These are phyloP conservation scores for Penicillium glabrum DNA, from an alignment of 2,329 filamentous ascomycete genomes.

Conservation along the genomic window DNA sequence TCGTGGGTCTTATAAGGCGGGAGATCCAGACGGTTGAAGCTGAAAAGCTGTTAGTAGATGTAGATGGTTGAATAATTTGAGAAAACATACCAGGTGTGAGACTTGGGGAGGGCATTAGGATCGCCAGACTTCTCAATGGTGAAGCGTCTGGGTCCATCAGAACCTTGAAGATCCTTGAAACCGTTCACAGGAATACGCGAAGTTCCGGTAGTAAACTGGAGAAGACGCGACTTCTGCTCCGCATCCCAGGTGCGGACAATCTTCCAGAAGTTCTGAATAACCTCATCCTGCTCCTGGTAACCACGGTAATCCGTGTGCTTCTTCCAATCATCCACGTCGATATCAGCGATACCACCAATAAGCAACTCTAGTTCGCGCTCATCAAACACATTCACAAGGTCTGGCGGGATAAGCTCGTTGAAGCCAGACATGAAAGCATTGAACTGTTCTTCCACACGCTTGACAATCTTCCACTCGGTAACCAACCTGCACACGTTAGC, in stretches of 20 bases:
- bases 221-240: conserved; percentile 91
- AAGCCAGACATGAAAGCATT: conserved; percentile 97
- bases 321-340: conserved; percentile 99
- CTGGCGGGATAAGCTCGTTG: conserved; percentile 93
- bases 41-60: conserved; percentile 40
- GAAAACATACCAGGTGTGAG: conserved; percentile 87
- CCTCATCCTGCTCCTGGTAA: conserved; percentile 96
- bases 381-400: conserved; percentile 97
- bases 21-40: conserved; percentile 95
- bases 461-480: conserved; percentile 99
- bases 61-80: not conserved
- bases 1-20: conserved; percentile 91
- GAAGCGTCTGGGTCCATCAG: conserved; percentile 90
- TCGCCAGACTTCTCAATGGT: conserved; percentile 98
- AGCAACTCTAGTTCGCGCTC: conserved; percentile 94
- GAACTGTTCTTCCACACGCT: conserved; percentile 97
- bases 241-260: conserved; percentile 92
- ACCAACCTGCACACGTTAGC: conserved; percentile 61
- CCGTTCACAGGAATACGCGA: conserved; percentile 98
- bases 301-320: conserved; percentile 99
- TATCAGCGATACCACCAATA: conserved; percentile 99
- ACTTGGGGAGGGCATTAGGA: conserved; percentile 85
- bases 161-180: conserved; percentile 98
- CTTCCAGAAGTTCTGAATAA: conserved; percentile 99
- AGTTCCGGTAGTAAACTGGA: conserved; percentile 97